Percentiles rank a stretch among this genome's conserved stretches.
These are phyloP conservation scores for Aspergillus leporis DNA, from an alignment of 495 filamentous ascomycete genomes.

Conservation along the genomic window DNA sequence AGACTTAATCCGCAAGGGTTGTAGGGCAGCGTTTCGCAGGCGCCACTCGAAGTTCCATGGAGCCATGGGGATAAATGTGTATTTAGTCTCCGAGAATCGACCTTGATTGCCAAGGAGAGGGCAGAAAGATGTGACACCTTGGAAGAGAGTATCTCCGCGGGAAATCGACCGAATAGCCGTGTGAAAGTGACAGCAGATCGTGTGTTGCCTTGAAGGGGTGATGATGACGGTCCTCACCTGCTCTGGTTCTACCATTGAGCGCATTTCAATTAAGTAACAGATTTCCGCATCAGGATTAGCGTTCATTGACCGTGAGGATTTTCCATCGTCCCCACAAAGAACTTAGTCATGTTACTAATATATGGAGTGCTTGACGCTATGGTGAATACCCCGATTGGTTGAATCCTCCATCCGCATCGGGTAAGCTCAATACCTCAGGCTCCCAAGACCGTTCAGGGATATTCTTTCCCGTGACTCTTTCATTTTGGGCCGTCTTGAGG, in stretches of 20 bases:
- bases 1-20: background rate
- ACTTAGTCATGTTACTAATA: slow-evolving; percentile 6
- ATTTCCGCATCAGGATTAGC: slow-evolving; percentile 33
- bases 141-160: slow-evolving; percentile 15
- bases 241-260: slow-evolving; percentile 32
- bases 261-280: slow-evolving; percentile 45
- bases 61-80: background rate
- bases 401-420: background rate
- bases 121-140: background rate
- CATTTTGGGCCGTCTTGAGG: no score
- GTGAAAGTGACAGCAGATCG: background rate
- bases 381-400: background rate
- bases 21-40: background rate
- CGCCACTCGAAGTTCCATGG: background rate
- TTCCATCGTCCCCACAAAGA: background rate
- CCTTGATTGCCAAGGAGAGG: background rate
- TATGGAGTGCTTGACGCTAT: background rate
- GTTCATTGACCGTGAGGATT: slow-evolving; percentile 1
- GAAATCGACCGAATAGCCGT: background rate
- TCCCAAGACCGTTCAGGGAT: no score
- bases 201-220: background rate
- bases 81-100: background rate
- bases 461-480: no score
- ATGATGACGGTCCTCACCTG: background rate
- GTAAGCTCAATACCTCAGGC: background rate